Conservation (phyloP, 805 yeast species). For the Nematodospora valgi region DNA sequence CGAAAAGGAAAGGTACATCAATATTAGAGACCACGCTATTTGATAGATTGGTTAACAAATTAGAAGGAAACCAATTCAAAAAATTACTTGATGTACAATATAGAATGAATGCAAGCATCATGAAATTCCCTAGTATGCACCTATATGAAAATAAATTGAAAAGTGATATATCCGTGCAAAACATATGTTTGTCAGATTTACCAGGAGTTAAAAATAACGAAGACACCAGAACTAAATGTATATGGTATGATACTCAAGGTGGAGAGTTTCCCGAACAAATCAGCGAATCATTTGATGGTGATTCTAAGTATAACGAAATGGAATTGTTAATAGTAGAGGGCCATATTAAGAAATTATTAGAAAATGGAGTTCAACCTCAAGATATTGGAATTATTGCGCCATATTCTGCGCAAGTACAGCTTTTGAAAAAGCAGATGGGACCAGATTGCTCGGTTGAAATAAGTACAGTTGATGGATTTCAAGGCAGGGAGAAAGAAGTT, state of each 20-base stretch:
- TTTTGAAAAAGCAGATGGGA: conserved; percentile 42
- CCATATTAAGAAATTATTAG: conserved; percentile 53
- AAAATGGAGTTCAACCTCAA: conserved; percentile 48
- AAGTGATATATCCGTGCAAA: conserved; percentile 60
- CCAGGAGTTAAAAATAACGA: conserved; percentile 43
- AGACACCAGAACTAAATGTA: conserved; percentile 49
- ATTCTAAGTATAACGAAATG: conserved; percentile 71
- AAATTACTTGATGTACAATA: conserved; percentile 74
- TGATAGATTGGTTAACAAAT: conserved; percentile 61
- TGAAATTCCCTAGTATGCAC: conserved; percentile 69
- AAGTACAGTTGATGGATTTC: conserved; percentile 93
- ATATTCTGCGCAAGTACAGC: conserved; percentile 79
- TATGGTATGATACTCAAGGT: conserved; percentile 95
- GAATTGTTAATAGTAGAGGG: conserved; percentile 62
- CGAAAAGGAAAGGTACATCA: conserved; percentile 37
- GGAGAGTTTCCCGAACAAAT: conserved; percentile 68
- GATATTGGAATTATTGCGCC: conserved; percentile 88
- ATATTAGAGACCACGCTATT: conserved; percentile 68
- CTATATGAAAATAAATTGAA: conserved; percentile 61
- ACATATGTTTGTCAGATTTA: conserved; percentile 53
- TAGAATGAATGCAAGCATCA: conserved; percentile 77
- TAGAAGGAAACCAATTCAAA: conserved; percentile 44
- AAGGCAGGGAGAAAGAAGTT: conserved; percentile 91
- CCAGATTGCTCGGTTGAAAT: conserved; percentile 53
- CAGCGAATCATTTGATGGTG: conserved; percentile 22